These are phyloP conservation scores for Puccinia polysora DNA, from an alignment of 1,284 basidiomycete genomes.

Conservation along the genomic window DNA sequence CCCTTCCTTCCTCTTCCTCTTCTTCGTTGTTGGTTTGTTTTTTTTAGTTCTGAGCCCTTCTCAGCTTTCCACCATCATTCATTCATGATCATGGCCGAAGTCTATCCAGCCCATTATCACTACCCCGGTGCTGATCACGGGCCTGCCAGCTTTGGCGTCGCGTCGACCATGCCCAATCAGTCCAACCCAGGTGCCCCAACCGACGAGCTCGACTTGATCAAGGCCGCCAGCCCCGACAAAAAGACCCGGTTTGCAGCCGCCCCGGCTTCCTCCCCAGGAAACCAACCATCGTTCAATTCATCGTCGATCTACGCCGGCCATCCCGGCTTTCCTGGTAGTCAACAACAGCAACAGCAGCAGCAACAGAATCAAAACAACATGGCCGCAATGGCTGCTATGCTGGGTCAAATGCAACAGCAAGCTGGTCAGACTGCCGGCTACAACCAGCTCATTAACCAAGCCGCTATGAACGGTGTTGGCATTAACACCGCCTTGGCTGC, in stretches of 20 bases:
- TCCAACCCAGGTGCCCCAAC: not conserved
- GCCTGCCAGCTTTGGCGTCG: not conserved
- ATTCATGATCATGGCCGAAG: constrained; percentile 41
- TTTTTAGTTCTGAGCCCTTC: constrained; percentile 21
- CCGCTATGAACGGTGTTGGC: constrained; percentile 28
- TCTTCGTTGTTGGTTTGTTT: constrained; percentile 34
- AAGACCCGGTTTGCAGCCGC: constrained; percentile 38
- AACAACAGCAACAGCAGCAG: constrained; percentile 24
- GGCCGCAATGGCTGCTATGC: constrained; percentile 40
- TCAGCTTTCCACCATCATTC: constrained; percentile 14
- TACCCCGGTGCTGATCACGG: constrained; percentile 22
- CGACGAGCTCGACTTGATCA: constrained; percentile 26
- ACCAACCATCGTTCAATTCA: constrained; percentile 30
- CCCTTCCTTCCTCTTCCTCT: constrained; percentile 19
- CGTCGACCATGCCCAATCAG: constrained; percentile 7
- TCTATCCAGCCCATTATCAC: constrained; percentile 38
- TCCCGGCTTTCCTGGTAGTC: constrained; percentile 37
- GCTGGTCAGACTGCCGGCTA: constrained; percentile 34
- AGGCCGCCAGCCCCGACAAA: constrained; percentile 32
- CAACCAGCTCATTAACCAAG: constrained; percentile 36
- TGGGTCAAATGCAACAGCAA: constrained; percentile 42
- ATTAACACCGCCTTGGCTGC: constrained; percentile 35
- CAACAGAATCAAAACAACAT: constrained; percentile 35
- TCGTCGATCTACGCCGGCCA: constrained; percentile 42
- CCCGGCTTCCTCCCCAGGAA: constrained; percentile 14